phyloP scores from a whole-genome alignment of 192 early-diverging fungal genomes.

The Backusella parvicylindrica region DNA sequence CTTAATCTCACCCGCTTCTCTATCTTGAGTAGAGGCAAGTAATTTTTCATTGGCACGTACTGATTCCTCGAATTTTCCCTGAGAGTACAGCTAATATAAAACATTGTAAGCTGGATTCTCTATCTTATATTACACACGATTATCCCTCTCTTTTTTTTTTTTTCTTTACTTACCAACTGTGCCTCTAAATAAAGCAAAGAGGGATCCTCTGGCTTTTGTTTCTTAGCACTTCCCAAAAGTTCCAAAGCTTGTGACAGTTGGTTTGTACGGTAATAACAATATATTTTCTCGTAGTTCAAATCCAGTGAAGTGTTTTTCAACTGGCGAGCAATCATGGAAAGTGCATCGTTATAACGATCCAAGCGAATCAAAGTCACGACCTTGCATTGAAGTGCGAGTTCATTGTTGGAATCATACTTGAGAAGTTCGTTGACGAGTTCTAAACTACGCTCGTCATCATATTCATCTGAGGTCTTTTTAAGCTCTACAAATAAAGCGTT shows the following conservation, averaged over 20 bases:
- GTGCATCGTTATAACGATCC: conserved; percentile 52
- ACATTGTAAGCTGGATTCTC: background rate
- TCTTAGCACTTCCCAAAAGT: conserved; percentile 31
- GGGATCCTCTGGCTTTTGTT: conserved; percentile 20
- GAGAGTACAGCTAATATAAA: conserved; percentile 18
- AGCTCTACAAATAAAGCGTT: conserved; percentile 9
- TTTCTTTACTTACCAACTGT: conserved; percentile 52
- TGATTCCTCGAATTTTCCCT: conserved; percentile 16
- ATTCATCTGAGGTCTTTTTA: conserved; percentile 11
- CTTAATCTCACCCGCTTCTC: conserved; percentile 17
- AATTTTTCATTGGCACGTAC: conserved; percentile 10
- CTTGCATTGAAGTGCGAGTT: conserved; percentile 54
- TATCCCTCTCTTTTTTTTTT: background rate
- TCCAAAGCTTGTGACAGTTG: conserved; percentile 46
- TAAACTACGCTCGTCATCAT: conserved; percentile 53
- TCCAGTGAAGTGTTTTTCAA: conserved; percentile 33
- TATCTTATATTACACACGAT: background rate
- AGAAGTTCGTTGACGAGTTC: conserved; percentile 51
- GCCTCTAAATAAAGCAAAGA: conserved; percentile 57
- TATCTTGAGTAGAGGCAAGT: background rate
- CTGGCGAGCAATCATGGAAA: conserved; percentile 38
- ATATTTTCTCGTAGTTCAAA: conserved; percentile 54
- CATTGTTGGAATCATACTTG: conserved; percentile 39
- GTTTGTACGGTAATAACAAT: conserved; percentile 65
- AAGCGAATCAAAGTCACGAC: conserved; percentile 53